These are phyloP conservation scores for Kalanchoe fedtschenkoi DNA, from an alignment of 164 flowering plant genomes.

Conservation along the genomic window DNA sequence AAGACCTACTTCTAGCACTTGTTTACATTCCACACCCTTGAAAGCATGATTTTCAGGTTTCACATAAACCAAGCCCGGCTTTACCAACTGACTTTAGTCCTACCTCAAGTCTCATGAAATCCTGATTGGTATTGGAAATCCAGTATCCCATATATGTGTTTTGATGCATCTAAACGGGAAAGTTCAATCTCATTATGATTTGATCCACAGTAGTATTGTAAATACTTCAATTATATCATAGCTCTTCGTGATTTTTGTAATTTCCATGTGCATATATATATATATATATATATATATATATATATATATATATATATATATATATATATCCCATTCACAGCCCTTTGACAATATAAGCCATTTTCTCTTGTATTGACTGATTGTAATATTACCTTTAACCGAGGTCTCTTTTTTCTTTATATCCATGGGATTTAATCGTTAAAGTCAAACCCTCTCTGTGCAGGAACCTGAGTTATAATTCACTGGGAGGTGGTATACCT, in stretches of 20 bases:
- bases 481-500: constrained; percentile 64
- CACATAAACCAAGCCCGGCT: neutral
- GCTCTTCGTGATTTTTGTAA: neutral
- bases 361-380: neutral
- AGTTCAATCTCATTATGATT: neutral
- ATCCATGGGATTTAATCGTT: neutral
- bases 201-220: neutral
- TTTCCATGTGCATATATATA: neutral
- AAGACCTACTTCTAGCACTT: neutral
- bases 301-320: too few species aligned
- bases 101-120: neutral
- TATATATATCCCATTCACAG: too few species aligned
- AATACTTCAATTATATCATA: neutral
- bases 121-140: too few species aligned
- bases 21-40: neutral
- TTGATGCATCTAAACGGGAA: too few species aligned
- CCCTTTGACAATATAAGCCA: neutral
- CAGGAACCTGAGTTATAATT: constrained; percentile 91
- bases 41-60: neutral
- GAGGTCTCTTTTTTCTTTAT: neutral
- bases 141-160: too few species aligned
- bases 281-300: too few species aligned
- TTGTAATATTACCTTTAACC: neutral
- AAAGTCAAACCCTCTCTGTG: constrained; percentile 1
- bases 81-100: neutral